Base-by-base conservation (phyloP, 306 rosid species). In the Castanea crenata region DNA sequence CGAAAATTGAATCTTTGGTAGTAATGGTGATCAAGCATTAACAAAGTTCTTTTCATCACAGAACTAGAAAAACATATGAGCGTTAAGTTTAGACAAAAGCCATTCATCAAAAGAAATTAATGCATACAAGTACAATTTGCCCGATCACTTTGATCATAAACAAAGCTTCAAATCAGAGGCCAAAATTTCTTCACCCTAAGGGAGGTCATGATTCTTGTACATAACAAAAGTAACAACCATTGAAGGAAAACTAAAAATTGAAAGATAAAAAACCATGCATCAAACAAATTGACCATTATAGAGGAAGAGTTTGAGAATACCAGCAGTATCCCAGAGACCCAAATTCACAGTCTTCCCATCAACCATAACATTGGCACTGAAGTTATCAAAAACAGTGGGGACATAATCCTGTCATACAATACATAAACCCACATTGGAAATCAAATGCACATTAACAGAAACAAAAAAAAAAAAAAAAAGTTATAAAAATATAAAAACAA, bases 281-380 rank as follows among this genome's bases (percentile, higher is more conserved):
- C 11, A 19, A 34, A n/a, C 72, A 67, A 18, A 35, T 67, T 19
- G 10, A 19, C 6, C 27, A 35, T 67, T 20, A 46, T 35, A 19
- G 78, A 69, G 79, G 62, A 16, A 75, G 27, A 83, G 70, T 64
- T 6, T 52, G 18, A 56, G 34, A 57, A 25, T 62, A 89, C 92
- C 92, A 73, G 92, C 92, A 80, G 92, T 89, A 73, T 89, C 92
- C 90, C 90, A 86, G 59, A 89, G 88, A 64, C 92, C 90, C 83
- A 86, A 67, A 82, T 86, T 82, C 77, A 89, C 88, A 56, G 88
- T 34, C 57, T 82, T 81, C 13, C 90, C 87, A 57, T 82, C 87
- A 76, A 83, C 90, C 81, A 78, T 14, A 76, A 86, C 87, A 80
- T 84, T 80, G 73, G 92, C 90, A 51, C 88, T 86, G 82, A 89